Evolutionary conservation across 225 moss, liverwort and hornwort species (phyloP).

Genomic region (Takakia lepidozioides): DNA sequence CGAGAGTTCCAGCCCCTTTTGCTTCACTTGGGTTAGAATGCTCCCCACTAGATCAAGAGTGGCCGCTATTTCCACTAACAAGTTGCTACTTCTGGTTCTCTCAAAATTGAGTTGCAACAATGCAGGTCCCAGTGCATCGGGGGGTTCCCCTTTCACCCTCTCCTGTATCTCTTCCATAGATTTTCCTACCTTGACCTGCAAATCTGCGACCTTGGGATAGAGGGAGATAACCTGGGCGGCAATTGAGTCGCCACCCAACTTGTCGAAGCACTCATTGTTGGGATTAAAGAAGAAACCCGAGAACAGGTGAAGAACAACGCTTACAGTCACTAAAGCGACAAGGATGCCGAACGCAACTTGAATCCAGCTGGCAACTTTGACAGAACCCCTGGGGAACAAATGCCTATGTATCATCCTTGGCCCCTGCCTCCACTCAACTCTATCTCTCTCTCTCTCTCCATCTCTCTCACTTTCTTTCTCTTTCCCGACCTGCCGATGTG

Average conservation of each 20-base stretch:
- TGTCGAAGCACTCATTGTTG: slow-evolving; percentile 3
- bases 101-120: slow-evolving; percentile 27
- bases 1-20: neutral
- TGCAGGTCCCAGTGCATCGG: slow-evolving; percentile 13
- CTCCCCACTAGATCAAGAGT: slow-evolving; percentile 28
- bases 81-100: slow-evolving; percentile 19
- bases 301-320: slow-evolving; percentile 18
- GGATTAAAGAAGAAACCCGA: slow-evolving; percentile 10
- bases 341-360: slow-evolving; percentile 2
- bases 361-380: slow-evolving; percentile 4
- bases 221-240: slow-evolving; percentile 13
- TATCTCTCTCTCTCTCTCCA: too few relatives aligned
- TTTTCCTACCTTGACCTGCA: slow-evolving; percentile 37
- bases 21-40: slow-evolving; percentile 6
- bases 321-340: neutral
- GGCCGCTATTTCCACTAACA: slow-evolving; percentile 28
- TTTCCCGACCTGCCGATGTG: too few relatives aligned
- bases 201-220: slow-evolving; percentile 8
- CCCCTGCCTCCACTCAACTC: too few relatives aligned
- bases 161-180: slow-evolving; percentile 26
- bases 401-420: too few relatives aligned
- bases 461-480: too few relatives aligned
- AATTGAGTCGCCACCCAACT: slow-evolving; percentile 2
- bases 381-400: slow-evolving; percentile 6
- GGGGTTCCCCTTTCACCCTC: slow-evolving; percentile 4